Percentiles rank a stretch among this genome's conserved stretches.
These are phyloP conservation scores for Solanum hybrid DNA, from an alignment of 305 asterid species.

Conservation along the genomic window DNA sequence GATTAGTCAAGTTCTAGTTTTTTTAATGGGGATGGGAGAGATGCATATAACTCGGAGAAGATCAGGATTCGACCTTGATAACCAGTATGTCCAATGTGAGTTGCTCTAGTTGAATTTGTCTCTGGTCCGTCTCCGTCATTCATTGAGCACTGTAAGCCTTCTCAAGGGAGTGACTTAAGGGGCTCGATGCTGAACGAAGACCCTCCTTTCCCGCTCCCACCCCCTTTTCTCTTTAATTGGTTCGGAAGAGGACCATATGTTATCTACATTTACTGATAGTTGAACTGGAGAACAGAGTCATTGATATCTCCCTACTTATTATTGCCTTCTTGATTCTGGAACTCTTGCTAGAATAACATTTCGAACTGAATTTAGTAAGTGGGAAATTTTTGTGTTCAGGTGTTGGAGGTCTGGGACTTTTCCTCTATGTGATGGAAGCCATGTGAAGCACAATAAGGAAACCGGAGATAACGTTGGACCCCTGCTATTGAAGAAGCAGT, in stretches of 20 bases:
- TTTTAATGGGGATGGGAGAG: not conserved
- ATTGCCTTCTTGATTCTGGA: not conserved
- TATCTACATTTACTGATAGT: not conserved
- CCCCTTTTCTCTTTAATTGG: not conserved
- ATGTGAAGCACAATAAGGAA: slow-evolving; percentile 84
- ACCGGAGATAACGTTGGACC: slow-evolving; percentile 93
- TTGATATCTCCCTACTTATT: not conserved
- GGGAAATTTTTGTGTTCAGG: slow-evolving; percentile 28
- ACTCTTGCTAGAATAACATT: not conserved
- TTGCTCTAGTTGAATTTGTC: not conserved
- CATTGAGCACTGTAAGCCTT: not conserved
- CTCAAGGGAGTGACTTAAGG: not conserved
- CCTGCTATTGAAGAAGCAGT: slow-evolving; percentile 67
- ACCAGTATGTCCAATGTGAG: not conserved
- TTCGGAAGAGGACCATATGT: not conserved
- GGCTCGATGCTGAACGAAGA: not conserved
- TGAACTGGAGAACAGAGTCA: not conserved
- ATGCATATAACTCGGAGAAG: not conserved
- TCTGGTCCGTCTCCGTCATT: not conserved
- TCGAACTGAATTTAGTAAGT: not conserved
- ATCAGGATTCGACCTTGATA: not conserved
- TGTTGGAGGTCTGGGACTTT: slow-evolving; percentile 94
- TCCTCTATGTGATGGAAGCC: slow-evolving; percentile 83
- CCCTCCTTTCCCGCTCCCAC: not conserved
- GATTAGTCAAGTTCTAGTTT: not conserved